Conservation (phyloP, 768 basidiomycete species). For the Agrocybe praecox region DNA sequence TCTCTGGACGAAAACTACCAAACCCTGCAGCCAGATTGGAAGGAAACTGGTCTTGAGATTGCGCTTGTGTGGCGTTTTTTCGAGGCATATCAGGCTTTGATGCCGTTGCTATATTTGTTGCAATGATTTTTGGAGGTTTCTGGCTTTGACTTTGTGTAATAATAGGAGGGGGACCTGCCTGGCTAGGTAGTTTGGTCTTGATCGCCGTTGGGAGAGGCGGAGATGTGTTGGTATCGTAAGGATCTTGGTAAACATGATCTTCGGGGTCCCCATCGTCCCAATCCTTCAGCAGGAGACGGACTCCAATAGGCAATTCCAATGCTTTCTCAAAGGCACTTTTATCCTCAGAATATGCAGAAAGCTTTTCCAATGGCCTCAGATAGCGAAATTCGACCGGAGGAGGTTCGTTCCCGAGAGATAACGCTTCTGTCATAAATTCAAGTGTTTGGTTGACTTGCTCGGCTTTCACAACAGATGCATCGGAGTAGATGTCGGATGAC, state of each 20-base stretch:
- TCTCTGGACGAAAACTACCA: not conserved
- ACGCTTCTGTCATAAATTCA: conserved; percentile 60
- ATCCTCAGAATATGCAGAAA: conserved; percentile 20
- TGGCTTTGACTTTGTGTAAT: conserved; percentile 8
- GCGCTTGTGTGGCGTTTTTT: conserved; percentile 3
- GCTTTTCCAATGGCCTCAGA: conserved; percentile 49
- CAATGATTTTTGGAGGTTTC: conserved; percentile 14
- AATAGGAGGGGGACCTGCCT: not conserved
- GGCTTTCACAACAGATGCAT: conserved; percentile 36
- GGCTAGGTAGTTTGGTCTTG: not conserved
- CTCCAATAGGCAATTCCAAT: conserved; percentile 45
- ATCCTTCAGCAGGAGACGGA: conserved; percentile 64
- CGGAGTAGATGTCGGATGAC: conserved; percentile 58
- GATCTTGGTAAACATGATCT: conserved; percentile 54
- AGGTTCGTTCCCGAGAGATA: conserved; percentile 57
- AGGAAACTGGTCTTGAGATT: conserved; percentile 14
- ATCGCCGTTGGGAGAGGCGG: not conserved
- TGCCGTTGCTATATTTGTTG: conserved; percentile 9
- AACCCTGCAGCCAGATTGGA: not conserved
- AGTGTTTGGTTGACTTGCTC: conserved; percentile 33
- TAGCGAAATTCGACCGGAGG: conserved; percentile 65
- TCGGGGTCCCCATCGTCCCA: conserved; percentile 66
- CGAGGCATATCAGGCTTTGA: conserved; percentile 6
- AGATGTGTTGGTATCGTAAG: conserved; percentile 39
- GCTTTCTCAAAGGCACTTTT: conserved; percentile 11